These are phyloP conservation scores for Trichoderma simmonsii DNA, from an alignment of 2,329 filamentous ascomycete species.

Conservation along the genomic window DNA sequence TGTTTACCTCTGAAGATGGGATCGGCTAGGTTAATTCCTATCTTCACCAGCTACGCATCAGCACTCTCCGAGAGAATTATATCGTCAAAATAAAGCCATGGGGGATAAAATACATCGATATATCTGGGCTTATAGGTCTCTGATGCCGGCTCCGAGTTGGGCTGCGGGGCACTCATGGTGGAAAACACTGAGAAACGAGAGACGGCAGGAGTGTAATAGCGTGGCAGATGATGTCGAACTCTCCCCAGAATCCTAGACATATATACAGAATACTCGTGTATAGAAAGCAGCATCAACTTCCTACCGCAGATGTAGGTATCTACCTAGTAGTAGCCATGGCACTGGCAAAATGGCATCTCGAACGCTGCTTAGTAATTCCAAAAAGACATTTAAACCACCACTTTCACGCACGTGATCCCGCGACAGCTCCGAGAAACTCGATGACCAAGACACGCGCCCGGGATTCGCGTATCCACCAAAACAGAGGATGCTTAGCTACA, in stretches of 20 bases:
- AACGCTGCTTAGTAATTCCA: not conserved
- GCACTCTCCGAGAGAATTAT: not conserved
- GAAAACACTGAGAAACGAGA: slow-evolving; percentile 14
- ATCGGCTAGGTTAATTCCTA: slow-evolving; percentile 95
- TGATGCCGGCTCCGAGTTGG: slow-evolving; percentile 20
- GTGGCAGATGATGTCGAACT: slow-evolving; percentile 10
- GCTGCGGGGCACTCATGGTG: slow-evolving; percentile 29
- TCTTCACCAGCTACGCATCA: slow-evolving; percentile 41
- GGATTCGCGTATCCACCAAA: slow-evolving; percentile 18
- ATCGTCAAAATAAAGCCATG: not conserved
- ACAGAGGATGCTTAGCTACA: not conserved
- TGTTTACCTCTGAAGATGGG: slow-evolving; percentile 84
- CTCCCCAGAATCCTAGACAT: slow-evolving; percentile 14
- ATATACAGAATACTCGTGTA: not conserved
- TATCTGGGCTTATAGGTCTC: slow-evolving; percentile 47
- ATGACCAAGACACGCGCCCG: slow-evolving; percentile 15
- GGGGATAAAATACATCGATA: slow-evolving; percentile 52
- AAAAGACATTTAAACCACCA: not conserved
- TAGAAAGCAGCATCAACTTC: not conserved
- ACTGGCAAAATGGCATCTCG: not conserved
- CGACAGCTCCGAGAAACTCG: not conserved
- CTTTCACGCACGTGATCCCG: slow-evolving; percentile 5
- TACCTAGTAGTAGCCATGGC: not conserved
- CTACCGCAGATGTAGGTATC: not conserved
- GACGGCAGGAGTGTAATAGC: not conserved